Conservation (phyloP, 176 grass and related monocot genomes). For the Oryza nivara region DNA sequence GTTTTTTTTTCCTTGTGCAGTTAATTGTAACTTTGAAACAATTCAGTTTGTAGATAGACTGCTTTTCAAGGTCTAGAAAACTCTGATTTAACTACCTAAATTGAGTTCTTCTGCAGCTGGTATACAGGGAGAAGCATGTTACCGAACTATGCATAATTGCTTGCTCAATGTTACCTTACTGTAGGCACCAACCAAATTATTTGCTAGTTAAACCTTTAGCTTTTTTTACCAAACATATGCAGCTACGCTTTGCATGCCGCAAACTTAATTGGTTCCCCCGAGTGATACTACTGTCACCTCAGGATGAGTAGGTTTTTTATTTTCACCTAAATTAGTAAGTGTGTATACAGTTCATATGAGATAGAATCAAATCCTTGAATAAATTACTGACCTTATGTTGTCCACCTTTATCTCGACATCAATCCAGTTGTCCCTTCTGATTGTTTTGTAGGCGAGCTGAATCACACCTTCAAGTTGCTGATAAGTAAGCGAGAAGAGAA, state of each 20-base stretch:
- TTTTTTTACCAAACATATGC: conserved; percentile 5
- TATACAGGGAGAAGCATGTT: background rate
- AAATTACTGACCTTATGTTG: conserved; percentile 79
- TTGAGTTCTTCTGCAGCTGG: conserved; percentile 11
- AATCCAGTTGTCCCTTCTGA: conserved; percentile 65
- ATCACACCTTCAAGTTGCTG: conserved; percentile 90
- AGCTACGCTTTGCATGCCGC: background rate
- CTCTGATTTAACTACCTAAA: conserved; percentile 5
- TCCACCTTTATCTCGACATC: conserved; percentile 85
- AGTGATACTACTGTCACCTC: conserved; percentile 12
- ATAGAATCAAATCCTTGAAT: conserved; percentile 31
- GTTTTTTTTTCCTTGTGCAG: background rate
- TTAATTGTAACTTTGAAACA: conserved; percentile 16
- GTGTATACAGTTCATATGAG: conserved; percentile 16
- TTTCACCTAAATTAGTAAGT: background rate
- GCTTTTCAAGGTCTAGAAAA: conserved; percentile 18
- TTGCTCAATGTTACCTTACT: conserved; percentile 12
- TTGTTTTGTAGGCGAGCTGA: conserved; percentile 75
- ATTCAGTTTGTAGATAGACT: background rate
- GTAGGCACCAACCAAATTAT: background rate
- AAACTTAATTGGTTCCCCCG: background rate
- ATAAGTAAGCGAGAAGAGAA: conserved; percentile 80
- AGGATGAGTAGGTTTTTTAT: background rate
- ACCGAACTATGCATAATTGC: conserved; percentile 1
- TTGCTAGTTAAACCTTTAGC: conserved; percentile 19